Evolutionary conservation across 2,329 filamentous ascomycete genomes (phyloP), one percentile per base, ranked within the genome.

Genomic region (Sarocladiaceae sp.): DNA sequence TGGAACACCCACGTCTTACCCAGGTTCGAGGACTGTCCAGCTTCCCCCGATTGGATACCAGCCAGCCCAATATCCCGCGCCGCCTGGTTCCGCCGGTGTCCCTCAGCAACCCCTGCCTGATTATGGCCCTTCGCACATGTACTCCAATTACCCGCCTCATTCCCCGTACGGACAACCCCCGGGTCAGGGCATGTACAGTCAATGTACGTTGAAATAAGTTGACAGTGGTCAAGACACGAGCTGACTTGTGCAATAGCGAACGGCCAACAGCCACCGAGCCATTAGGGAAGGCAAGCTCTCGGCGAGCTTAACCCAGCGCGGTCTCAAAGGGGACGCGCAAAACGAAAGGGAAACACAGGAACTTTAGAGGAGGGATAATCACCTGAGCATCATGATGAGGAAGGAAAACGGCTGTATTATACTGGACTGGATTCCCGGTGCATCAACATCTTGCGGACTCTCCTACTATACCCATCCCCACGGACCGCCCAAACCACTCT

Each of bases 31-130:
- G 39, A 64, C 72, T 17, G 77, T 82, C 53, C 87, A 90, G 62
- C 74, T 91, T 26, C 88, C 88, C 42, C 87, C 88, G 2, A 89
- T 91, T 62, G 85, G 84, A 12, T 92, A 90, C 62, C 82, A 86
- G 62, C 75, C 82, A 26, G 65, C 75, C 54, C 83, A 86, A 60
- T 90, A 90, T 62, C 79, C 84, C 36, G 77, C 81, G n/a, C 82
- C 84, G 15, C 77, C 81, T 1, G 47, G 47, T 8, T 73, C 76
- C 13, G 73, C 71, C 2, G 72, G 72, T 22, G 78, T 83, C 20
- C 64, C 67, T 13, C 77, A 80, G 60, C 77, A 80, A 60, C 68
- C 69, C 13, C 66, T 84, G 3, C 69, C 78, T 10, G 80, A 85
- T 52, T 86, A 86, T 61, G 69, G 69, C 59, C 59, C 66, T 52